Percentiles rank a stretch among this genome's conserved stretches.
phyloP scores from a whole-genome alignment of 371 early-diverging fungal species.

The Rhizopus microsporus region DNA sequence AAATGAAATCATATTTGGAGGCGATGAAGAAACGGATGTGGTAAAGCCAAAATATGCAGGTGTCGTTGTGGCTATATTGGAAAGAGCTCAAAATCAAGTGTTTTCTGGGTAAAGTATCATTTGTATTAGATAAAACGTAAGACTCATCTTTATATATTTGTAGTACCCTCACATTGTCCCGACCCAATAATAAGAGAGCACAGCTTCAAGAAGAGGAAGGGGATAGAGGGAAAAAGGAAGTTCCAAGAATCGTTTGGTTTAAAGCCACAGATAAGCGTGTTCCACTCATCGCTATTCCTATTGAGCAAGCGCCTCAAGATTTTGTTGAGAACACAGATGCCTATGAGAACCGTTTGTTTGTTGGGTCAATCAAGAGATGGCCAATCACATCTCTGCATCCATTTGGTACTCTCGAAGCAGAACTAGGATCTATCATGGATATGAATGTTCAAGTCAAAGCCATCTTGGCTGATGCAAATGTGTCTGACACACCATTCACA shows the following conservation, averaged over 20 bases:
- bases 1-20: conserved; percentile 54
- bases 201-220: conserved; percentile 48
- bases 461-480: conserved; percentile 67
- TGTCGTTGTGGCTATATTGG: conserved; percentile 67
- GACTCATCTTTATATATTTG: background rate
- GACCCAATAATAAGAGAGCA: conserved; percentile 63
- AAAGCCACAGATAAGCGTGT: conserved; percentile 82
- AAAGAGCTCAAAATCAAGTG: conserved; percentile 62
- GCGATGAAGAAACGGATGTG: conserved; percentile 56
- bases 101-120: conserved; percentile 51
- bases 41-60: conserved; percentile 68
- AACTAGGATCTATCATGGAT: conserved; percentile 69
- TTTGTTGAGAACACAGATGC: conserved; percentile 63
- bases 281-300: conserved; percentile 77
- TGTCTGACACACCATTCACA: conserved; percentile 57
- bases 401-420: conserved; percentile 64
- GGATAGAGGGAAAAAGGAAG: conserved; percentile 33
- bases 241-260: conserved; percentile 78
- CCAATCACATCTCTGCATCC: conserved; percentile 71
- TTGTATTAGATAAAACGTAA: background rate
- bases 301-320: conserved; percentile 67
- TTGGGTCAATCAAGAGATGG: conserved; percentile 77
- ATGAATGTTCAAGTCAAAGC: conserved; percentile 73
- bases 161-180: conserved; percentile 55
- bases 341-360: conserved; percentile 58